Conservation (phyloP, 179 eudicot species). For the Sideroxylon spinosum region DNA sequence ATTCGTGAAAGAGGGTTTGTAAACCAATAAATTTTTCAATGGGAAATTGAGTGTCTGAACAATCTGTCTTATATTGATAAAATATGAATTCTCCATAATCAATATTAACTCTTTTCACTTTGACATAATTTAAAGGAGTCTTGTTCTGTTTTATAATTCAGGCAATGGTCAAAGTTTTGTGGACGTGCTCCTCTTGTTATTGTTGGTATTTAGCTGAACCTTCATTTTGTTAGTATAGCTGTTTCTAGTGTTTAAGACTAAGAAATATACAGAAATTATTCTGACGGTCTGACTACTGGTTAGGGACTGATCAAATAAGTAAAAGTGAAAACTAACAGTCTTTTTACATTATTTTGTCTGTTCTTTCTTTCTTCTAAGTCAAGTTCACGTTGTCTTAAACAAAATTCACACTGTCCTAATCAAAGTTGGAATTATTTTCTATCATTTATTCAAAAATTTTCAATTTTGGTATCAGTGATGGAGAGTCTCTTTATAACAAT, state of each 20-base stretch:
- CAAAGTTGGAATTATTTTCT: no score
- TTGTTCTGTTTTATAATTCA: not conserved
- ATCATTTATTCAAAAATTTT: no score
- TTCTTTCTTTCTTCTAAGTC: no score
- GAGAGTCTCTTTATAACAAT: no score
- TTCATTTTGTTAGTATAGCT: not conserved
- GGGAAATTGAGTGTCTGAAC: not conserved
- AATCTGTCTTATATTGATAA: not conserved
- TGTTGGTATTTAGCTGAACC: not conserved
- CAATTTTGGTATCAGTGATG: no score
- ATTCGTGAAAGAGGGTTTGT: not conserved
- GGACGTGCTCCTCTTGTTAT: not conserved
- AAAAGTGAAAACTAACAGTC: no score
- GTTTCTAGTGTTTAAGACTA: not conserved
- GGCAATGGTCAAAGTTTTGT: not conserved
- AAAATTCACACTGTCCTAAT: no score
- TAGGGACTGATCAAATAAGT: no score
- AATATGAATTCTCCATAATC: not conserved
- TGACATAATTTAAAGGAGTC: not conserved
- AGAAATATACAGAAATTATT: no score
- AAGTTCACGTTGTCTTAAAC: no score
- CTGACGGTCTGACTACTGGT: no score
- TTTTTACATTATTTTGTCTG: no score
- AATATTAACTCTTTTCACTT: not conserved
- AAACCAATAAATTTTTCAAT: not conserved